phyloP scores from a whole-genome alignment of 257 asterid species.

The Forsythia viridissima region DNA sequence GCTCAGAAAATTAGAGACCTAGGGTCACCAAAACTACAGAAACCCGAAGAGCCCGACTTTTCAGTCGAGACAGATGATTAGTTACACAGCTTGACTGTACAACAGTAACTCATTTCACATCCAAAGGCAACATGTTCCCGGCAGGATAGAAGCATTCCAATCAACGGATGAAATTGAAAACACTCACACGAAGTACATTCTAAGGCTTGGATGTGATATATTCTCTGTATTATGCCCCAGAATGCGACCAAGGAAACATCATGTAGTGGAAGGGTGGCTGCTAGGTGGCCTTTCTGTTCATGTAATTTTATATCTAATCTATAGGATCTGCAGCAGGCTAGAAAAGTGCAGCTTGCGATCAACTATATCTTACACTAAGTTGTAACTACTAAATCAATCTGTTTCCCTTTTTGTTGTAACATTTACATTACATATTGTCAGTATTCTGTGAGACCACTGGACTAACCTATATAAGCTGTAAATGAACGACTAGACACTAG shows the following conservation, averaged over 20 bases:
- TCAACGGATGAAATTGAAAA: not conserved
- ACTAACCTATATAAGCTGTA: not conserved
- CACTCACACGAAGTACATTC: not conserved
- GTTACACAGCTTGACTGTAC: slow-evolving; percentile 1
- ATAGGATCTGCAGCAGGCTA: not conserved
- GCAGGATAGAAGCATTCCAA: not conserved
- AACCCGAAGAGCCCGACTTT: slow-evolving; percentile 91
- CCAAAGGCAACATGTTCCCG: too few relatives aligned
- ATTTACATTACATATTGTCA: not conserved
- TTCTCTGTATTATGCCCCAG: not conserved
- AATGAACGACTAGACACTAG: too few relatives aligned
- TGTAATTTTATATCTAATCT: not conserved
- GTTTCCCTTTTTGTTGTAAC: not conserved
- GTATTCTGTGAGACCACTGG: not conserved
- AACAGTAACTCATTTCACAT: not conserved
- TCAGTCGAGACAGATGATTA: slow-evolving; percentile 75
- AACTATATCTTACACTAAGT: not conserved
- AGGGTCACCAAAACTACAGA: slow-evolving; percentile 65
- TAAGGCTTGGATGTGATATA: not conserved
- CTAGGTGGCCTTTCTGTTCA: not conserved
- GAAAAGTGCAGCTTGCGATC: slow-evolving; percentile 1
- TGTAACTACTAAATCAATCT: not conserved
- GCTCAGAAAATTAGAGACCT: slow-evolving; percentile 78
- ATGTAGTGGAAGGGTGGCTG: not conserved
- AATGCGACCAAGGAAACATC: not conserved